Base-by-base conservation (phyloP, 2,329 filamentous ascomycete species). In the Cercospora canescens region DNA sequence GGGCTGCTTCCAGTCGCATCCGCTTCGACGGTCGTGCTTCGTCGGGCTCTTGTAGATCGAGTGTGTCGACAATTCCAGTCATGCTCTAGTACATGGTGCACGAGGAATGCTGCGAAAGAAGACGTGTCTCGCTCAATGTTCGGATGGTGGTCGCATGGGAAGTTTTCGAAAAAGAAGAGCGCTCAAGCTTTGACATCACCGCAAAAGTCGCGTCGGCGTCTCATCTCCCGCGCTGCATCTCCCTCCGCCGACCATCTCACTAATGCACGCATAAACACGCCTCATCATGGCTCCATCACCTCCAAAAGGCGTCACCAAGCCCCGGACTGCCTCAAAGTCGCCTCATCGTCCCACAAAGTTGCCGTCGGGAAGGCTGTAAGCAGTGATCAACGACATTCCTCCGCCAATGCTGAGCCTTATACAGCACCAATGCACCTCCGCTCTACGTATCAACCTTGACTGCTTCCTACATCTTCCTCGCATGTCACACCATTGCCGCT, bases 381-480 rank as follows among this genome's bases (percentile, higher is more conserved):
- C 58, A 50, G 45, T 50, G 4, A 50, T 34, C 57, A 28, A 41
- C 37, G 18, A 60, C 26, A 18, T 24, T 14, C 57, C 21, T 8
- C 32, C 6, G 9, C 57, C 34, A 24, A 58, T 63, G 41, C 62
- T 63, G 39, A 63, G 37, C 39, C 32, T 39, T 39, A 48, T 24
- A 57, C 63, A 61, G 56, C 35, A 35, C 39, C 50, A 52, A 57
- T 21, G 24, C 28, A 18, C 61, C 64, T 45, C 72, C 68, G 8
- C 69, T 70, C 61, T 63, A 68, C 34, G 48, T 75, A 30, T 85
- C 90, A 71, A 87, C 92, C 63, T 91, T 92, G 71, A 85, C 87
- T 55, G 91, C 91, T 12, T 96, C 97, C 77, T 95, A 91, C 76
- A 79, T 92, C 69, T 95, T 96, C 77, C 82, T 96, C 54, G 82